Base-by-base conservation (phyloP, 352 stramenopile genomes). In the Blastocystis sp. region DNA sequence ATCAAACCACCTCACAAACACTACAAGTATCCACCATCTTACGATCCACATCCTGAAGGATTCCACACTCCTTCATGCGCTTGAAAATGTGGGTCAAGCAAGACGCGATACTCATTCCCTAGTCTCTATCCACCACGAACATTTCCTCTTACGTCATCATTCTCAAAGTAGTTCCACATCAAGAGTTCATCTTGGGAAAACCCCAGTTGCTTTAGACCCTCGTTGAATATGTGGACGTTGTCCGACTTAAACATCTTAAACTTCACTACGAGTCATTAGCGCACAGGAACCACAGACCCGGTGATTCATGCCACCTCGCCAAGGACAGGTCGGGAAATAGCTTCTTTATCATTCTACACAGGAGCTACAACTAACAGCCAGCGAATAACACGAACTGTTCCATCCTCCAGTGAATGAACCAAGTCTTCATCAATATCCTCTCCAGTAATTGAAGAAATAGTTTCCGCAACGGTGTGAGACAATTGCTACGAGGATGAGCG, bases 211-310 rank as follows among this genome's bases (percentile, higher is more conserved):
- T 85, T 85, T 10, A 85, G 50, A 33, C 74, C 74, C 66, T 85
- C 74, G 66, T 85, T 85, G 37, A 85, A 85, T n/a, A 85, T 29
- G 66, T 69, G 66, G 29, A 85, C 26, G 55, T 85, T 85, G 13
- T 85, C 74, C 13, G 51, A 69, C 19, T 69, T 85, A 50, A 85
- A 85, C 26, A 62, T 35, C n/a, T 67, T 63, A 37, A 85, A 67
- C 31, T 74, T 74, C 29, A 50, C 74, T 85, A 85, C 13, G 19
- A n/a, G 24, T 85, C 29, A 85, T 19, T 24, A 19, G 3, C 24
- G 24, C 41, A 4, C 1, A 29, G 29, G 51, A 35, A 45, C 10
- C 9, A 33, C 16, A 12, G 1, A 85, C 74, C 66, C 19, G 74
- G 74, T 29, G 65, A 33, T 50, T 39, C 12, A 85, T 85, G 74